Evolutionary conservation across 306 rosid species (phyloP), one percentile per base, ranked within the genome.

Genomic region (Glycine soja): DNA sequence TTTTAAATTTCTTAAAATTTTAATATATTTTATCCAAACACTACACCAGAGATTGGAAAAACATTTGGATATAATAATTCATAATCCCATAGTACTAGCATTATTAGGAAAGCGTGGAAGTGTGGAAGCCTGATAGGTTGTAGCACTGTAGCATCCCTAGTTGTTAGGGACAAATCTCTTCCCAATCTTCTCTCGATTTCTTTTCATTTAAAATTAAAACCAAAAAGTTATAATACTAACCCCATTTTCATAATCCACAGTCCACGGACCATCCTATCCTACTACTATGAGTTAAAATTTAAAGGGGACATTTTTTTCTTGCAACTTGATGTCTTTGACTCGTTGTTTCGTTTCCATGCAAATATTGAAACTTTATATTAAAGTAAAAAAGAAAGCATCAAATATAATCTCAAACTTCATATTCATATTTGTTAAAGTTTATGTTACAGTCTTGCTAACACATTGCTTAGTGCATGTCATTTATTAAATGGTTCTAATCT

Each of bases 161-260:
- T 77, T 12, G 83, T 84, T 78, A 66, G 80, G 72, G 76, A 76
- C 85, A 85, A 67, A 87, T 91, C 96, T 86, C 88, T 84, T 51
- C 82, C 77, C 88, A 80, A 91, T 91, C 95, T 86, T 88, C 81
- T 74, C 91, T 91, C 85, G 86, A 91, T 89, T 84, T 91, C 82
- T 82, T 89, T 88, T 78, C 94, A 81, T 86, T 92, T 83, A 34
- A 24, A 24, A 24, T 24, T 34, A 78, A 74, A 70, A 70, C 82
- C 83, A 86, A 88, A 79, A 76, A 19, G 58, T 77, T 10, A 67
- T 10, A 10, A 63, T 2, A 14, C 45, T 54, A 14, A 78, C 67
- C 70, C 81, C 57, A 53, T 4, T 61, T 42, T 24, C 2, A 34
- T 34, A 73, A 48, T 68, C 56, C 73, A 15, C 40, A 38, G 11